Evolutionary conservation across 352 stramenopile genomes (phyloP).

Genomic region (Peronosclerospora sorghi): DNA sequence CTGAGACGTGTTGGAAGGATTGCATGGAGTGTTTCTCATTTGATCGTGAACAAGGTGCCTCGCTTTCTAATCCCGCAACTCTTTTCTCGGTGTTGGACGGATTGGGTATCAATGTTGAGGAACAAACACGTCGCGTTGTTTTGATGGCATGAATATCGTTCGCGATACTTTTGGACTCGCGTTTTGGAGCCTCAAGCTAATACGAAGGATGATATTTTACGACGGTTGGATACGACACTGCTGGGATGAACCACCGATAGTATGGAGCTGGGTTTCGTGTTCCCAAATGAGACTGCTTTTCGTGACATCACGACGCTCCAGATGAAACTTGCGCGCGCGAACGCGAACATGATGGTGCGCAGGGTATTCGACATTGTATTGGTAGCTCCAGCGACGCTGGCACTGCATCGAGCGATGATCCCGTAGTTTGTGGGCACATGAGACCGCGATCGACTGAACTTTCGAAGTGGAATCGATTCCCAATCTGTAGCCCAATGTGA

Average conservation of each 20-base stretch:
- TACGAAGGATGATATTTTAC: neutral
- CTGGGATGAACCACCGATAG: constrained; percentile 13
- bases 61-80: constrained; percentile 2
- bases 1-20: constrained; percentile 1
- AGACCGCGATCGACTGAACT: neutral
- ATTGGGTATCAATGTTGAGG: constrained; percentile 15
- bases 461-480: constrained; percentile 1
- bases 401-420: constrained; percentile 4
- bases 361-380: constrained; percentile 3
- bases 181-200: neutral
- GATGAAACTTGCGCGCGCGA: constrained; percentile 9
- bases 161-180: constrained; percentile 5
- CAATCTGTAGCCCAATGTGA: constrained; percentile 7
- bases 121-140: constrained; percentile 14
- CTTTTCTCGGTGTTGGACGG: constrained; percentile 12
- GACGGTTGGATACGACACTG: constrained; percentile 30
- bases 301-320: constrained; percentile 2
- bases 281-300: constrained; percentile 2
- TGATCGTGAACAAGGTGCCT: neutral
- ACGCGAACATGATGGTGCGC: constrained; percentile 1
- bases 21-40: constrained; percentile 5
- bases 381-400: constrained; percentile 3
- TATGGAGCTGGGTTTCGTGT: constrained; percentile 21
- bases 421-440: constrained; percentile 24
- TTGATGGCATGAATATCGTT: constrained; percentile 7